phyloP scores from a whole-genome alignment of 2,329 filamentous ascomycete genomes.

The Trichocomaceae sp. region DNA sequence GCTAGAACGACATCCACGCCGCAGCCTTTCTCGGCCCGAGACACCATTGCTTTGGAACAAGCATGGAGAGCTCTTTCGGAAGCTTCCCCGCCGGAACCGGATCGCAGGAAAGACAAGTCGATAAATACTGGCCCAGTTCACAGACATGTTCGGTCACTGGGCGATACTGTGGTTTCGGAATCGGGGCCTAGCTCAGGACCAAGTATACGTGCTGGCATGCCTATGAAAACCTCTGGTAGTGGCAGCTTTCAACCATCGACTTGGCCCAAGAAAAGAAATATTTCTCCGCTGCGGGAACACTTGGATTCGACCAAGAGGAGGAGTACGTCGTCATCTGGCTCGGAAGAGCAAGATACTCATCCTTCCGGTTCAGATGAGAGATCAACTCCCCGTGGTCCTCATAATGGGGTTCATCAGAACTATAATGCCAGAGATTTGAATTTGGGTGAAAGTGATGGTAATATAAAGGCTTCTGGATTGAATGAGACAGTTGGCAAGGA shows the following conservation, averaged over 20 bases:
- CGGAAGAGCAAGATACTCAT: constrained; percentile 22
- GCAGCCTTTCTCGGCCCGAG: constrained; percentile 69
- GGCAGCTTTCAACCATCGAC: constrained; percentile 2
- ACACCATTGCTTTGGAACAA: constrained; percentile 72
- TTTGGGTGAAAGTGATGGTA: constrained; percentile 22
- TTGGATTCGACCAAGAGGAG: constrained; percentile 24
- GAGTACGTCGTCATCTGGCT: constrained; percentile 21
- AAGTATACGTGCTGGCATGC: constrained; percentile 7
- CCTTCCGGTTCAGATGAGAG: constrained; percentile 21
- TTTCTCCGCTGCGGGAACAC: constrained; percentile 26
- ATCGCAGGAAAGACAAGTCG: constrained; percentile 11
- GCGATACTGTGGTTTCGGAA: constrained; percentile 6
- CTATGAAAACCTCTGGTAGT: constrained; percentile 8
- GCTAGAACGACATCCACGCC: constrained; percentile 55
- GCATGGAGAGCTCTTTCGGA: constrained; percentile 61
- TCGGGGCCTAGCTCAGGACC: constrained; percentile 3
- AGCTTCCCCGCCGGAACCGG: constrained; percentile 13
- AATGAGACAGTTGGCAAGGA: not conserved
- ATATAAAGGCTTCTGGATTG: constrained; percentile 13
- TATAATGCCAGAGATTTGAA: not conserved
- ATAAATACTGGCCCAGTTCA: constrained; percentile 18
- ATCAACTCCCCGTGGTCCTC: constrained; percentile 21
- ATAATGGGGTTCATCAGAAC: not conserved
- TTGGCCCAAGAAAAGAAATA: constrained; percentile 24
- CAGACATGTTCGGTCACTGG: constrained; percentile 19